These are phyloP conservation scores for Colletotrichum sp. DNA, from an alignment of 2,329 filamentous ascomycete genomes.

Conservation along the genomic window DNA sequence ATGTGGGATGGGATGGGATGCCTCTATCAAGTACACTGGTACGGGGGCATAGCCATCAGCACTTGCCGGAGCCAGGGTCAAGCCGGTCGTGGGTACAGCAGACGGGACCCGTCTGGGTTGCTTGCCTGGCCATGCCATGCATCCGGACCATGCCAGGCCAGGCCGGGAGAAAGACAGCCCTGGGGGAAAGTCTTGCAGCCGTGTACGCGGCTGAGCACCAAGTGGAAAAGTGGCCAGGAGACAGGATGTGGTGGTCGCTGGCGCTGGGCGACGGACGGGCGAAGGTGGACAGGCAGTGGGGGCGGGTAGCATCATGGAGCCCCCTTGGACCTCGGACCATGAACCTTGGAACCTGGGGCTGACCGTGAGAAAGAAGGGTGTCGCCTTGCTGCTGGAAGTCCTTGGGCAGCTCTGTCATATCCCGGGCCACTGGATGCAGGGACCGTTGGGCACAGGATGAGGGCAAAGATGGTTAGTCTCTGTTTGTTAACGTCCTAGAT, in stretches of 20 bases:
- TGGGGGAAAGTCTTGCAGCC: not conserved
- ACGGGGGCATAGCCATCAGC: not conserved
- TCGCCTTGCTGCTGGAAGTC: not conserved
- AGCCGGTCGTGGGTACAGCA: not conserved
- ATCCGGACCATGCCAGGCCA: not conserved
- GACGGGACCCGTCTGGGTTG: not conserved
- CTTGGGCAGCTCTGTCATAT: slow-evolving; percentile 16
- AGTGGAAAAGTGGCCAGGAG: not conserved
- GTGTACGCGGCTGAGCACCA: not conserved
- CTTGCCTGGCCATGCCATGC: not conserved
- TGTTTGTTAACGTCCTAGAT: not conserved
- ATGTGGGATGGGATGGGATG: not conserved
- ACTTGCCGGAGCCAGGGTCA: slow-evolving; percentile 6
- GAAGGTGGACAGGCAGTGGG: not conserved
- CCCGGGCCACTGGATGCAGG: slow-evolving; percentile 2
- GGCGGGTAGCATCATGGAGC: not conserved
- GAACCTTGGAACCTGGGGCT: not conserved
- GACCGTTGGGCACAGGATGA: slow-evolving; percentile 1
- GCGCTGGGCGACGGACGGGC: not conserved
- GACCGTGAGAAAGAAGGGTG: not conserved
- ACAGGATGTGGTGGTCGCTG: not conserved
- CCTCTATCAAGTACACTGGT: slow-evolving; percentile 7
- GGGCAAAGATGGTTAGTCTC: not conserved
- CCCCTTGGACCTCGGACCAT: not conserved
- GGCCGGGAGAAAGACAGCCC: not conserved